Percentiles rank a stretch among this genome's conserved stretches.
Evolutionary conservation across 805 yeast genomes (phyloP).

Genomic region (Wickerhamiella spandovensis): DNA sequence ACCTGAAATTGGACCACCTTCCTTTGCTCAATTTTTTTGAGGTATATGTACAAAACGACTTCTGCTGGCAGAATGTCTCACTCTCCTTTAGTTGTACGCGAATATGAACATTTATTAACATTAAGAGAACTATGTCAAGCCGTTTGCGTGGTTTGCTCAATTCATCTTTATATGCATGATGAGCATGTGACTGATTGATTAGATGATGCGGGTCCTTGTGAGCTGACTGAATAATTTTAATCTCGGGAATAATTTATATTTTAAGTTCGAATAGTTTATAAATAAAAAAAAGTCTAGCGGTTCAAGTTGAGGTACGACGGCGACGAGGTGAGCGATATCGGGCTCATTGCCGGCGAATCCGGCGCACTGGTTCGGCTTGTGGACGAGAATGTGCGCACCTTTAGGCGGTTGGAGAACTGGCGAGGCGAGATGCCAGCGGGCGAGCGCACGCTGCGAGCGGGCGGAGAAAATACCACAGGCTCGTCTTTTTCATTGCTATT

Average conservation of each 20-base stretch:
- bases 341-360: constrained; percentile 3
- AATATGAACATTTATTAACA: background rate
- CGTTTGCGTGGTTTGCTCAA: background rate
- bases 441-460: background rate
- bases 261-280: background rate
- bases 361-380: background rate
- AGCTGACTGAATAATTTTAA: no score
- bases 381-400: background rate
- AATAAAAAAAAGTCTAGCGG: background rate
- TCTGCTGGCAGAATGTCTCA: background rate
- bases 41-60: background rate
- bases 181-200: no score
- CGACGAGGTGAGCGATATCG: constrained; percentile 2
- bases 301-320: background rate
- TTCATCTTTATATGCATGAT: no score
- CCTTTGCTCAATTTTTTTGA: background rate
- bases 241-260: no score
- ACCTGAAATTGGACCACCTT: background rate
- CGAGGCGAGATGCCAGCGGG: background rate
- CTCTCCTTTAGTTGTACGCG: background rate
- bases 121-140: background rate
- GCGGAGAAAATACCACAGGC: background rate
- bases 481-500: background rate
- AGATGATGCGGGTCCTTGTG: no score
- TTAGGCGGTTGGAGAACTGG: background rate